A percentile compares a stretch with the other conserved stretches of the same genome.
phyloP scores from a whole-genome alignment of 83 land plant species.

The Thuja plicata region DNA sequence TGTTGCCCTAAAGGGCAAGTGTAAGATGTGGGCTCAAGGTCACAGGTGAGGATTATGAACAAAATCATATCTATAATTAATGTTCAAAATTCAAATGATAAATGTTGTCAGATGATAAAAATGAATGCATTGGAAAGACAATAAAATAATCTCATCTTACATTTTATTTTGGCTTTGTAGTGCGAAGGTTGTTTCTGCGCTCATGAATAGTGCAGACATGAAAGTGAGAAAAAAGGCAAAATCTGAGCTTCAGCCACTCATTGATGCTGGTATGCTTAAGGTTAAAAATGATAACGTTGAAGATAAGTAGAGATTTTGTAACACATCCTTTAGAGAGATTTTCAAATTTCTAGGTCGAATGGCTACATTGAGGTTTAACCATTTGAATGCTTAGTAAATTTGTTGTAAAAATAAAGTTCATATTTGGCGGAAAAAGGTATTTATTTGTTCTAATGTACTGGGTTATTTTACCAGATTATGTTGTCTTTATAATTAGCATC shows the following conservation, averaged over 20 bases:
- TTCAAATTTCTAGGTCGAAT: background rate
- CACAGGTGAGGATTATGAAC: constrained; percentile 50
- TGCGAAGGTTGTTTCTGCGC: constrained; percentile 46
- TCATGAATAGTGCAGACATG: constrained; percentile 39
- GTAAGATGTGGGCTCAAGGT: constrained; percentile 60
- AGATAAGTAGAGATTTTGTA: background rate
- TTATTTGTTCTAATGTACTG: background rate
- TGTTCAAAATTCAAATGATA: background rate
- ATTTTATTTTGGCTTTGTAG: constrained; percentile 24
- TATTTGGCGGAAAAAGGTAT: background rate
- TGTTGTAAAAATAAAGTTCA: background rate
- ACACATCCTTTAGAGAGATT: background rate
- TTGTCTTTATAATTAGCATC: background rate
- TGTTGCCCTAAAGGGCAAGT: constrained; percentile 57
- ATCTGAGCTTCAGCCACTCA: constrained; percentile 49
- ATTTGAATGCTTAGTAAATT: background rate
- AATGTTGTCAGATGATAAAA: background rate
- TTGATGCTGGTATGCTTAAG: constrained; percentile 46
- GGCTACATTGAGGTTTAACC: background rate
- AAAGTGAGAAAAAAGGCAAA: constrained; percentile 31
- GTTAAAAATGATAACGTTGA: constrained; percentile 6
- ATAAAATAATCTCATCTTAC: background rate
- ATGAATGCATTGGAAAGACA: background rate
- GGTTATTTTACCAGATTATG: background rate
- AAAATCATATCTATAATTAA: background rate